Conservation (phyloP, 2,329 filamentous ascomycete species). For the Aspergillus sp. region DNA sequence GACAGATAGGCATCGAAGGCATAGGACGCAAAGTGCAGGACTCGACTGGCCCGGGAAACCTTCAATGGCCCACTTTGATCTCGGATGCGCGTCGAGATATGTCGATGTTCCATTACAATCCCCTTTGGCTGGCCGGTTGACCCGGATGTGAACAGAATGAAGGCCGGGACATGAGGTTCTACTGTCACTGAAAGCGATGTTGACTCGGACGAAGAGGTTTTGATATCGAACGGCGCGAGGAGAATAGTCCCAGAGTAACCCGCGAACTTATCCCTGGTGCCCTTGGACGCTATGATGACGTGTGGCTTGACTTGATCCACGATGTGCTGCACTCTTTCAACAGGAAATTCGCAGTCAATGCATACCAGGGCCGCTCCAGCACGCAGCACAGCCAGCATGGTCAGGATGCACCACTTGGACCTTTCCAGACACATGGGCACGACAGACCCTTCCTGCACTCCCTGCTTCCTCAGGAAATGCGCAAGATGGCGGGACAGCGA, state of each 20-base stretch:
- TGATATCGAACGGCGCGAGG: too few relatives aligned
- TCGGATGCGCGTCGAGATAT: too few relatives aligned
- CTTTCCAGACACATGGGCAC: not conserved
- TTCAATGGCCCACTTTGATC: too few relatives aligned
- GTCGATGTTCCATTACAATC: too few relatives aligned
- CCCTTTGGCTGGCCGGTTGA: too few relatives aligned
- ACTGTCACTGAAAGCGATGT: too few relatives aligned
- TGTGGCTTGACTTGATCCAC: not conserved
- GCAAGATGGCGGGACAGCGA: not conserved
- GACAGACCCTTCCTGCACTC: not conserved
- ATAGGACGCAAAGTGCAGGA: too few relatives aligned
- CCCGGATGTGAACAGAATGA: too few relatives aligned
- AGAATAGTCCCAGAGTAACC: not conserved
- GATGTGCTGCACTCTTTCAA: not conserved
- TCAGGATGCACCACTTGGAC: not conserved
- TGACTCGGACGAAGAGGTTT: too few relatives aligned
- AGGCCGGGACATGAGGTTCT: too few relatives aligned
- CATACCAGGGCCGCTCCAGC: not conserved
- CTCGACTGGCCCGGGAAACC: too few relatives aligned
- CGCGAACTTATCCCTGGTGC: not conserved
- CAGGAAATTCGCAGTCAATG: not conserved
- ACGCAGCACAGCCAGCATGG: not conserved
- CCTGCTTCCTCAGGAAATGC: not conserved
- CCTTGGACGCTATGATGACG: not conserved
- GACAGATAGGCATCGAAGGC: too few relatives aligned